A percentile compares a stretch with the other conserved stretches of the same genome.
phyloP scores from a whole-genome alignment of 2,329 filamentous ascomycete species.

The Pyrenochaeta sp. region DNA sequence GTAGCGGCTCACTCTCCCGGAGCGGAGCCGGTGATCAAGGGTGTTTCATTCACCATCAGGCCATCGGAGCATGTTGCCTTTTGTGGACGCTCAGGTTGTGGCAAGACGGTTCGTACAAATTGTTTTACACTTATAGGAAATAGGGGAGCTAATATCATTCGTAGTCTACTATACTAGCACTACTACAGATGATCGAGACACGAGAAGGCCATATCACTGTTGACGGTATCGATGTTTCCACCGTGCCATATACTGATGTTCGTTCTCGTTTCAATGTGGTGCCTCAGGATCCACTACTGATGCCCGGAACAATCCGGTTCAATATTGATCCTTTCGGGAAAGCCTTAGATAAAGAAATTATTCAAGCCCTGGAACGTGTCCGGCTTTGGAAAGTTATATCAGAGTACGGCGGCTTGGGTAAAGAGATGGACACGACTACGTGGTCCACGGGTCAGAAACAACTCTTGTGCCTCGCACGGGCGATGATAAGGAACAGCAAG shows the following conservation, averaged over 20 bases:
- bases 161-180: conserved; percentile 13
- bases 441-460: conserved; percentile 79
- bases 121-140: not conserved
- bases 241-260: conserved; percentile 50
- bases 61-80: not conserved
- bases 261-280: conserved; percentile 55
- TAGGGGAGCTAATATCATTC: not conserved
- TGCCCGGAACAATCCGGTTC: conserved; percentile 55
- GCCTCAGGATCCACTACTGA: conserved; percentile 60
- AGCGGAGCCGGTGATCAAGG: not conserved
- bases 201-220: conserved; percentile 53
- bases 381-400: conserved; percentile 50
- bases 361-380: conserved; percentile 53
- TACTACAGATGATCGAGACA: conserved; percentile 53
- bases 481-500: conserved; percentile 61
- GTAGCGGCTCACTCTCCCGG: not conserved
- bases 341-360: conserved; percentile 47
- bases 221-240: conserved; percentile 58
- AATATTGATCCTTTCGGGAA: conserved; percentile 56
- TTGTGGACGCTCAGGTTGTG: conserved; percentile 1
- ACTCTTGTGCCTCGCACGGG: conserved; percentile 63
- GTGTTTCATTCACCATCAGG: not conserved
- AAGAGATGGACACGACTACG: not conserved
- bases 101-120: not conserved
- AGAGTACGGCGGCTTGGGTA: conserved; percentile 29